Conservation (phyloP, 495 filamentous ascomycete genomes). For the Daldinia vernicosa region DNA sequence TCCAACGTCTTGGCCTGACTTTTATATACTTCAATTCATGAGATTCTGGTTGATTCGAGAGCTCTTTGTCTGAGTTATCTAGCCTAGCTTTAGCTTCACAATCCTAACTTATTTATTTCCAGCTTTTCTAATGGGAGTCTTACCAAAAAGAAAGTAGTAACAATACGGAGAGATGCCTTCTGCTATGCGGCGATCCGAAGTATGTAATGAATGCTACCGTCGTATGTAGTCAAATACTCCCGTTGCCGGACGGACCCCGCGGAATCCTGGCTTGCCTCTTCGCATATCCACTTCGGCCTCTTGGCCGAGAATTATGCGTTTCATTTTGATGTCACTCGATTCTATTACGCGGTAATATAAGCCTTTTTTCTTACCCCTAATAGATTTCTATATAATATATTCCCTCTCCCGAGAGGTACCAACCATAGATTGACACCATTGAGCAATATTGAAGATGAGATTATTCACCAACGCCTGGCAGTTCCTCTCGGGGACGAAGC, state of each 20-base stretch:
- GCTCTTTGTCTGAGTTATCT: no score
- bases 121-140: no score
- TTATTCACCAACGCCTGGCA: conserved; percentile 36
- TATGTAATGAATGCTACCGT: neutral
- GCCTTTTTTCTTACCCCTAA: neutral
- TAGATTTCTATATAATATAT: neutral
- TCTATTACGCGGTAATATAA: neutral
- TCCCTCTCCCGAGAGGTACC: neutral
- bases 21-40: neutral
- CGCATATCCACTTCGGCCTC: neutral
- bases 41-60: neutral
- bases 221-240: neutral
- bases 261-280: conserved; percentile 19
- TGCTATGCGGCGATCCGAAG: neutral
- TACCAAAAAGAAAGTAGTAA: neutral
- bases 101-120: no score
- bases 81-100: no score
- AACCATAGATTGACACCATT: neutral
- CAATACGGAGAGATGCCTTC: neutral
- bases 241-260: conserved; percentile 24
- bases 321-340: conserved; percentile 3
- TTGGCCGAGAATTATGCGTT: neutral
- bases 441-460: conserved; percentile 22
- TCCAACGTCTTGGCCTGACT: neutral
- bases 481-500: conserved; percentile 50